Percentiles rank a stretch among this genome's conserved stretches.
Evolutionary conservation across 176 grass and related monocot genomes (phyloP).

Genomic region (Microstegium vimineum): DNA sequence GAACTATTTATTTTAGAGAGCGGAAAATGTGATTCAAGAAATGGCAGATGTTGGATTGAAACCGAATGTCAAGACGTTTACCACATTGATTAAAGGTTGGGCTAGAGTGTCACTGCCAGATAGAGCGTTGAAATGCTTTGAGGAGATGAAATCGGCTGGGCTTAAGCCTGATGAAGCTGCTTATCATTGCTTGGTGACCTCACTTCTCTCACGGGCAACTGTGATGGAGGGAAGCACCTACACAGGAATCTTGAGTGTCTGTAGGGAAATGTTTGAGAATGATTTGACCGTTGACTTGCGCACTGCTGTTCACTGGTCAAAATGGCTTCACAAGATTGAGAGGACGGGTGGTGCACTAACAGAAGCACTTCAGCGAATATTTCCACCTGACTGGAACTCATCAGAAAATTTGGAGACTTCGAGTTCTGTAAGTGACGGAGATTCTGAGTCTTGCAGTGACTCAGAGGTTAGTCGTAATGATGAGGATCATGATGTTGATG

Average conservation of each 20-base stretch:
- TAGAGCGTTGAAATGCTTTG: conserved; percentile 78
- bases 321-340: conserved; percentile 79
- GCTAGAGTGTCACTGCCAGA: conserved; percentile 72
- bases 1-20: conserved; percentile 55
- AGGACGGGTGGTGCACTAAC: conserved; percentile 80
- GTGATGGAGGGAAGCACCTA: conserved; percentile 64
- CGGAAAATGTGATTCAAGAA: conserved; percentile 72
- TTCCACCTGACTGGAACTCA: conserved; percentile 93
- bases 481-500: conserved; percentile 27
- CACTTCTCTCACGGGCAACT: conserved; percentile 79
- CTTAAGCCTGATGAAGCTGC: conserved; percentile 67
- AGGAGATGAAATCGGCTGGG: conserved; percentile 71
- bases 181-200: conserved; percentile 93
- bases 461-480: conserved; percentile 42
- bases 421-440: conserved; percentile 19
- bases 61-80: conserved; percentile 98
- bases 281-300: conserved; percentile 74
- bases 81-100: conserved; percentile 96
- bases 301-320: conserved; percentile 95
- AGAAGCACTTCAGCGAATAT: conserved; percentile 83
- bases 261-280: conserved; percentile 85
- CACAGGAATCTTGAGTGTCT: conserved; percentile 75
- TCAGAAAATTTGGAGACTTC: conserved; percentile 39
- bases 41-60: conserved; percentile 70
- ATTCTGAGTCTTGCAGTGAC: conserved; percentile 46